Evolutionary conservation across 768 basidiomycete genomes (phyloP).

Genomic region (Suillus luteus): DNA sequence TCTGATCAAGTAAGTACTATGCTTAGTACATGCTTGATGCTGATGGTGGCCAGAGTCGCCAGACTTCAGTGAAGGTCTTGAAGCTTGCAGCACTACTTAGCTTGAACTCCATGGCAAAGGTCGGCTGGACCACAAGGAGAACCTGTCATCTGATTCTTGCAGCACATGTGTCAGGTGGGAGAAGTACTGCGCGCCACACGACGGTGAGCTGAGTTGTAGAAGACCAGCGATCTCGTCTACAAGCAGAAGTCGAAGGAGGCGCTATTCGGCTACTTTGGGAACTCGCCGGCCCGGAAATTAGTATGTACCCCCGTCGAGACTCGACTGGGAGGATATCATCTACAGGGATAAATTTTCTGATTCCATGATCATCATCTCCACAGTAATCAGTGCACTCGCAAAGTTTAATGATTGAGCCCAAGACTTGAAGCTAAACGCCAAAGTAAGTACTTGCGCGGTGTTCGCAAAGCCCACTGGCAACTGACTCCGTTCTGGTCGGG

Average conservation of each 20-base stretch:
- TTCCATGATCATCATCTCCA: too few relatives aligned
- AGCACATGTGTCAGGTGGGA: background rate
- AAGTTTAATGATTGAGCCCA: too few relatives aligned
- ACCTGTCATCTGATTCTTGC: background rate
- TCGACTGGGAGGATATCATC: too few relatives aligned
- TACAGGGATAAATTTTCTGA: too few relatives aligned
- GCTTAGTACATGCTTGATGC: background rate
- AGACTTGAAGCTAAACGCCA: background rate
- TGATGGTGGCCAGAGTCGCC: background rate
- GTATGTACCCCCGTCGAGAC: too few relatives aligned
- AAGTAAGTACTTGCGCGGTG: background rate
- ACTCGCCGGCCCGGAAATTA: background rate
- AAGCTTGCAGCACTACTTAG: background rate
- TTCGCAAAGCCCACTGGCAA: background rate
- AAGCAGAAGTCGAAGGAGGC: background rate
- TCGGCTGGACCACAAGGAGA: background rate
- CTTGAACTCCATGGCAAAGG: background rate
- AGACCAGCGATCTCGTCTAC: background rate
- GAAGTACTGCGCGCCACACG: background rate
- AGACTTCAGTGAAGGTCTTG: background rate
- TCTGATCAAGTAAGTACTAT: background rate
- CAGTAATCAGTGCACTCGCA: background rate
- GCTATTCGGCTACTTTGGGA: background rate
- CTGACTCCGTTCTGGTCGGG: background rate
- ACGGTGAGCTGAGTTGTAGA: background rate